Conservation (phyloP, 1,139 yeast genomes). For the Lodderomyces pseudojiufengensis region DNA sequence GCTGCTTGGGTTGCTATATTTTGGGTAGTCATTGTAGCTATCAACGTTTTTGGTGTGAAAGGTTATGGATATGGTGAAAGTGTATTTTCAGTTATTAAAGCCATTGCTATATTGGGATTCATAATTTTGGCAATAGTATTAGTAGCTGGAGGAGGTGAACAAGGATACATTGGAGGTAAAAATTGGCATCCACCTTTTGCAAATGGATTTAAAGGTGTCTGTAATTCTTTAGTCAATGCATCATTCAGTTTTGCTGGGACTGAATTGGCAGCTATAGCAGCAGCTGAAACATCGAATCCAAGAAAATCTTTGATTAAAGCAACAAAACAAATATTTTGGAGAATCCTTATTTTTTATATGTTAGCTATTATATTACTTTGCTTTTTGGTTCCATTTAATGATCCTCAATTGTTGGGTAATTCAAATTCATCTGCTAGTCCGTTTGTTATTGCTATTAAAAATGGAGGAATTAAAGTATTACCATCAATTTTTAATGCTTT, state of each 20-base stretch:
- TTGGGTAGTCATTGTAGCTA: constrained; percentile 31
- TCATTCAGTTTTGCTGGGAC: constrained; percentile 44
- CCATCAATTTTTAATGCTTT: constrained; percentile 34
- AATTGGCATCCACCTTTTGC: constrained; percentile 43
- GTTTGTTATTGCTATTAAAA: constrained; percentile 22
- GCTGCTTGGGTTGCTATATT: constrained; percentile 40
- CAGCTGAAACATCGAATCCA: constrained; percentile 41
- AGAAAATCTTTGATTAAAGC: constrained; percentile 38
- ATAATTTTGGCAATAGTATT: constrained; percentile 38
- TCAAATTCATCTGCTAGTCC: constrained; percentile 23
- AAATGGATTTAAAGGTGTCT: constrained; percentile 41
- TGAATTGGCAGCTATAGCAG: constrained; percentile 40
- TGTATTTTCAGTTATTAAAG: constrained; percentile 36
- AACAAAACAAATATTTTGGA: constrained; percentile 44
- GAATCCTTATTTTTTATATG: constrained; percentile 40
- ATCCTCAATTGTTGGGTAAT: constrained; percentile 31
- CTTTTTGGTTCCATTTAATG: constrained; percentile 35
- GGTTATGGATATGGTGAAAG: constrained; percentile 48
- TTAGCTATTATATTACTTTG: constrained; percentile 38
- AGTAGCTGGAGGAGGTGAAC: constrained; percentile 39
- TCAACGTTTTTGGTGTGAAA: constrained; percentile 40
- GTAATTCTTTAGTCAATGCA: constrained; percentile 40
- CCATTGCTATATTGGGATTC: constrained; percentile 37
- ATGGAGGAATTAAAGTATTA: constrained; percentile 29
- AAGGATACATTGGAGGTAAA: constrained; percentile 36